Base-by-base conservation (phyloP, 768 basidiomycete genomes). In the Psilocybe tampanensis region DNA sequence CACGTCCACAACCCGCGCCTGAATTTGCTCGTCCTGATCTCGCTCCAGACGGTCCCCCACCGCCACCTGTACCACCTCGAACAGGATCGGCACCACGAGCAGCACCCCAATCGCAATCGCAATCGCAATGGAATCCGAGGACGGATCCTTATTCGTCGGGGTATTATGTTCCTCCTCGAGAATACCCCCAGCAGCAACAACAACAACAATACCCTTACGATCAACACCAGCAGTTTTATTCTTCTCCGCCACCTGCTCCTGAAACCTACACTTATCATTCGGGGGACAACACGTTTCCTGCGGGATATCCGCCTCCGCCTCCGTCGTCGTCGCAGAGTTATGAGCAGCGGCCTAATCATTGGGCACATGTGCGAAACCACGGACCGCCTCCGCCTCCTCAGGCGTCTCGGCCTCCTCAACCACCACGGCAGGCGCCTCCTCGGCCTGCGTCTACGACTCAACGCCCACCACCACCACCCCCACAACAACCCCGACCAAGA, bases 1-100 rank as follows among this genome's bases (percentile, higher is more conserved):
- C 70, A 9, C 67, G 76, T 7, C 62, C 56, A 12, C 32, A 67
- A 41, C 56, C 71, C 29, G 64, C 56, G 11, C 72, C 69, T 13
- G 67, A 73, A 52, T 86, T 88, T 57, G 71, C 86, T n/a, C 76
- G 88, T 47, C 88, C 87, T 13, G 86, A 89, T 65, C 79, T 88
- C 13, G 81, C 76, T 39, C 79, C 83, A 3, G 81, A 82, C 56
- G 56, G 65, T 50, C 69, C 61, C 17, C 61, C 44, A n/a, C 50
- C 55, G 21, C 63, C 55, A 18, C 63, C 63, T 34, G 12, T 39
- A 15, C 67, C 67, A 2, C 59, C 62, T 86, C 23, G 79, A 75
- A 49, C 78, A n/a, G 36, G 36, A 39, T n/a, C n/a, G n/a, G n/a
- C n/a, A n/a, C n/a, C n/a, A n/a, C n/a, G n/a, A n/a, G n/a, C n/a